phyloP scores from a whole-genome alignment of 1,284 basidiomycete genomes.

The Mycena sp. region DNA sequence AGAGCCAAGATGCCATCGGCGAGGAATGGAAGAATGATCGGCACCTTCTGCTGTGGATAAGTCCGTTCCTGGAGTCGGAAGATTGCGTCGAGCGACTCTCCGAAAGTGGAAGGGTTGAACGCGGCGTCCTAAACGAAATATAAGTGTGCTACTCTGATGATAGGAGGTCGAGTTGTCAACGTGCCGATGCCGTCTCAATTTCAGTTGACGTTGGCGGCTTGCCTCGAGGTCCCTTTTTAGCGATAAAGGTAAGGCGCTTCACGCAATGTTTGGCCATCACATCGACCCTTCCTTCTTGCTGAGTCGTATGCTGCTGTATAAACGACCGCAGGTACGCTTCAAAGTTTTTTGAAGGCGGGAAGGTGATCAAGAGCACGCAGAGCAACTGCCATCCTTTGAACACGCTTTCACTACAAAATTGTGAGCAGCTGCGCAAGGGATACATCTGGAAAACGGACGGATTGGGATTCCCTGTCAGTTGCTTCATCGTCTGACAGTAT shows the following conservation, averaged over 20 bases:
- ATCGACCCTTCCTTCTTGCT: slow-evolving; percentile 81
- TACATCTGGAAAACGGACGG: slow-evolving; percentile 58
- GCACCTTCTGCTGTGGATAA: slow-evolving; percentile 86
- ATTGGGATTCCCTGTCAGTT: slow-evolving; percentile 85
- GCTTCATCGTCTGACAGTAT: slow-evolving; percentile 92
- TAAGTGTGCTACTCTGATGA: slow-evolving; percentile 1
- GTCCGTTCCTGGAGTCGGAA: slow-evolving; percentile 86
- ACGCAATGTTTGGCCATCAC: slow-evolving; percentile 92
- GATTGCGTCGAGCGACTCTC: slow-evolving; percentile 86
- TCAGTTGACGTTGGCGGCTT: slow-evolving; percentile 84
- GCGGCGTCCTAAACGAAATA: slow-evolving; percentile 76
- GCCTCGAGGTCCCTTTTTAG: slow-evolving; percentile 85
- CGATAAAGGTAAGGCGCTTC: slow-evolving; percentile 75
- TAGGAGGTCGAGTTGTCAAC: slow-evolving; percentile 41
- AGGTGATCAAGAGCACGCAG: slow-evolving; percentile 88
- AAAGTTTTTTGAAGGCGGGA: slow-evolving; percentile 92
- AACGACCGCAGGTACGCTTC: slow-evolving; percentile 85
- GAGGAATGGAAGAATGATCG: slow-evolving; percentile 92
- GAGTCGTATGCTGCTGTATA: slow-evolving; percentile 73
- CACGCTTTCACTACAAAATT: slow-evolving; percentile 71
- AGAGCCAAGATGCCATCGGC: slow-evolving; percentile 90
- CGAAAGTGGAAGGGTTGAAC: slow-evolving; percentile 93
- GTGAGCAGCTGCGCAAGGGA: slow-evolving; percentile 23
- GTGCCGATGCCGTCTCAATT: slow-evolving; percentile 88
- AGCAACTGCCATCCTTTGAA: slow-evolving; percentile 94